Base-by-base conservation (phyloP, 331 rosid genomes). In the Cydonia oblonga region DNA sequence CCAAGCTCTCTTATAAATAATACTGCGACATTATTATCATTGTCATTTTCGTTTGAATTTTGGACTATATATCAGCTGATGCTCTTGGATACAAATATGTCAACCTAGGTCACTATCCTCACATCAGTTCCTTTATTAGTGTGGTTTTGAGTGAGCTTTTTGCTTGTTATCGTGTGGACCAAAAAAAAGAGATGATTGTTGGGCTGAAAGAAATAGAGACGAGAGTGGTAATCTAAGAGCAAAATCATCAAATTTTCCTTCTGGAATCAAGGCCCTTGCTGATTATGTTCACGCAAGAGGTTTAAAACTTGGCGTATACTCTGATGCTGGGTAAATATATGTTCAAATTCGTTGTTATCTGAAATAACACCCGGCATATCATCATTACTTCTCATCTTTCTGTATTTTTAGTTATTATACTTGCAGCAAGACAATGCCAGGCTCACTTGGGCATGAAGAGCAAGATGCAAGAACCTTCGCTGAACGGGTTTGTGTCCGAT, bases 31-130 rank as follows among this genome's bases (percentile, higher is more conserved):
- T 49, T 49, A 49, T 49, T 49, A 18, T 2, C 42, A 0, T 49
- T 14, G 20, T 11, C 18, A 33, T 44, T 49, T 53, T 74, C 40
- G 54, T 29, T 52, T 52, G 20, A 52, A 42, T 30, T 30, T 53
- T 26, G 7, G 53, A 46, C 53, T 5, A 15, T 15, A 19, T 5
- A 26, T 30, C 71, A 73, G 82, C 46, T 56, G 71, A 79, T 68
- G 78, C 70, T 73, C 82, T 73, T 73, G 82, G 82, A 30, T 79
- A 73, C 78, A 73, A 68, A 26, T 67, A 79, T 51, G 65, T 60
- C 23, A 70, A 76, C 28, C 23, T 69, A 61, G 80, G 75, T 76
- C 19, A 7, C 18, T 20, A 11, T 16, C 33, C 42, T 69, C 61
- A 9, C 60, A 9, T 40, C 18, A 7, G 44, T 65, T 22, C 11